Evolutionary conservation across 129 eudicot genomes (phyloP).

Genomic region (Lactuca sativa): DNA sequence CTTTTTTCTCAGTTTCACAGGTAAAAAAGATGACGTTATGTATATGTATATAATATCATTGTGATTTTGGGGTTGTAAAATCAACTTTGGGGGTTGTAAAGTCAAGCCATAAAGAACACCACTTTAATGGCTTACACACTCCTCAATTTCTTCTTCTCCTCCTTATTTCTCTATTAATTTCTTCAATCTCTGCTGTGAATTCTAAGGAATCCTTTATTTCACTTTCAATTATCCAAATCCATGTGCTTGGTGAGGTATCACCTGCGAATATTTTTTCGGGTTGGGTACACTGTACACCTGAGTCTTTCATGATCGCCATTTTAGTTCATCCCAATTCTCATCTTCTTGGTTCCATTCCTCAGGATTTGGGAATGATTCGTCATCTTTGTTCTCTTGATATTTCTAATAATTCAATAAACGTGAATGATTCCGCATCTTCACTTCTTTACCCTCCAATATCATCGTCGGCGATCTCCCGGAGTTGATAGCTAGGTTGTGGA

Average conservation of each 20-base stretch:
- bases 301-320: slow-evolving; percentile 37
- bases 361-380: slow-evolving; percentile 62
- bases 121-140: background rate
- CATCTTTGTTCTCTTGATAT: slow-evolving; percentile 67
- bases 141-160: slow-evolving; percentile 8
- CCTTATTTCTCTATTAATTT: slow-evolving; percentile 13
- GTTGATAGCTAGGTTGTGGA: slow-evolving; percentile 11
- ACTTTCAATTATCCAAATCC: slow-evolving; percentile 73
- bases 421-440: slow-evolving; percentile 68
- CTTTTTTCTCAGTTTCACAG: too few relatives aligned
- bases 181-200: slow-evolving; percentile 49
- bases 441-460: slow-evolving; percentile 59
- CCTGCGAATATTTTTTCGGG: slow-evolving; percentile 36
- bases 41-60: too few relatives aligned
- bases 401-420: slow-evolving; percentile 70
- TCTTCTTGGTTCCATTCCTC: slow-evolving; percentile 73
- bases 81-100: too few relatives aligned
- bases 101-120: too few relatives aligned
- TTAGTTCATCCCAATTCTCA: slow-evolving; percentile 55
- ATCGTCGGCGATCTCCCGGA: slow-evolving; percentile 65
- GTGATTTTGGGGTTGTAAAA: too few relatives aligned
- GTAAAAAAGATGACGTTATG: too few relatives aligned
- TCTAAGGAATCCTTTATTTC: slow-evolving; percentile 66
- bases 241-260: slow-evolving; percentile 82
- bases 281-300: slow-evolving; percentile 11